Evolutionary conservation across 2,329 filamentous ascomycete species (phyloP), one percentile per base, ranked within the genome.

Genomic region (Aureobasidium mangrovei): DNA sequence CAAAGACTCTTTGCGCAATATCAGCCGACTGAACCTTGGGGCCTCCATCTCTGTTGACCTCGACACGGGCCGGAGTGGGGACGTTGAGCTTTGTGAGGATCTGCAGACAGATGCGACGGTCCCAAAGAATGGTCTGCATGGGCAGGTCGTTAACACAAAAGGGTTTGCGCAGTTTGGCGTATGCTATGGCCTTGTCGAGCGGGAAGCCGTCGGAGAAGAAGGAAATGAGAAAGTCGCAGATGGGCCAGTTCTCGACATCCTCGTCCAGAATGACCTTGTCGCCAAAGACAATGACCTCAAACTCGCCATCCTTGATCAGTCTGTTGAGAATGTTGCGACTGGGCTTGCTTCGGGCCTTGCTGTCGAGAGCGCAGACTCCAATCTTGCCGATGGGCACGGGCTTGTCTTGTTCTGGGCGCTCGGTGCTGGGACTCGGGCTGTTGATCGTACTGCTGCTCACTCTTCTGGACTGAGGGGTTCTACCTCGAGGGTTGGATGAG

Each of bases 191-290:
- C 68, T 98, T 98, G 61, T 97, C 91, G 44, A 98, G 74, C 0
- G 93, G 93, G 62, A 98, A 98, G 0, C 93, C 93, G 68, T 96
- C 91, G 0, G 91, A 97, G 71, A 97, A 98, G 73, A 98, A 98
- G 3, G 91, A 95, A 64, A 98, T 95, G 54, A 98, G 74, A 64
- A 95, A 98, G 72, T 98, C 93, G 70, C 89, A 94, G 53, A 95
- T 83, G 18, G 91, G 91, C 91, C 91, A 96, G 67, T 96, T 95
- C 70, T 95, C 90, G 54, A 96, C 86, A 59, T 87, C 88, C 79
- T 98, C 93, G 65, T 98, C 93, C 35, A 98, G 77, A 61, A 98
- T 98, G 41, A 96, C 91, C 72, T 98, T 98, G 74, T 98, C 93
- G 45, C 93, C 94, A 73, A 98, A 98, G 9, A 98, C 91, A 58